Evolutionary conservation across 2,329 filamentous ascomycete genomes (phyloP), one percentile per base, ranked within the genome.

Genomic region (Neopestalotiopsis sp.): DNA sequence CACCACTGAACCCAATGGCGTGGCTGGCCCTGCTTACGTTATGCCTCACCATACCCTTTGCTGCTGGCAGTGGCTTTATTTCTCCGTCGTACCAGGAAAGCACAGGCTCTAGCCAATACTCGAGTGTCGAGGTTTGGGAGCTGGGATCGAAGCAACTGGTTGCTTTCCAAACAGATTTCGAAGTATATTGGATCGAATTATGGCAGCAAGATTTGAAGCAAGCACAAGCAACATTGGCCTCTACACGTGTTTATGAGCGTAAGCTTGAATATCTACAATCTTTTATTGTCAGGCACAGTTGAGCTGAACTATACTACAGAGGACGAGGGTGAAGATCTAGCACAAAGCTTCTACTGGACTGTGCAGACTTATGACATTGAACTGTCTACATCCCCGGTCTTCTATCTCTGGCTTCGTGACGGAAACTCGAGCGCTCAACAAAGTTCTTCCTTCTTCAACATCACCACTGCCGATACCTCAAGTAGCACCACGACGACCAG

Each of bases 261-360:
- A 32, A 58, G 56, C 30, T 28, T 6, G 12, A n/a, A 17, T 14
- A 17, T 24, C 20, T 28, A 14, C n/a, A 14, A 49, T 17, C 24
- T 24, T n/a, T n/a, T 20, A 32, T 13, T 58, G n/a, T 24, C 20
- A 28, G 20, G 17, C 20, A 58, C 56, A 13, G 12, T 32, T 28
- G 7, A 20, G 12, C 20, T 58, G 2, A 28, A 13, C 56, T 28
- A 20, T 32, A 58, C 13, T 6, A 28, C 9, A 58, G 56, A 58
- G 42, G 34, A 6, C 30, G 28, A 20, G 2, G 64, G 45, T 4
- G n/a, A 56, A 30, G 32, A 57, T 13, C 45, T 24, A 10, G 53
- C 45, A n/a, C 64, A 56, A 12, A 66, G 64, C 32, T 66, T 66
- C 45, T 38, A 30, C 64, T 66, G 64, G 64, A 66, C 64, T 24